Base-by-base conservation (phyloP, 1,284 basidiomycete species). In the Melampsora americana region DNA sequence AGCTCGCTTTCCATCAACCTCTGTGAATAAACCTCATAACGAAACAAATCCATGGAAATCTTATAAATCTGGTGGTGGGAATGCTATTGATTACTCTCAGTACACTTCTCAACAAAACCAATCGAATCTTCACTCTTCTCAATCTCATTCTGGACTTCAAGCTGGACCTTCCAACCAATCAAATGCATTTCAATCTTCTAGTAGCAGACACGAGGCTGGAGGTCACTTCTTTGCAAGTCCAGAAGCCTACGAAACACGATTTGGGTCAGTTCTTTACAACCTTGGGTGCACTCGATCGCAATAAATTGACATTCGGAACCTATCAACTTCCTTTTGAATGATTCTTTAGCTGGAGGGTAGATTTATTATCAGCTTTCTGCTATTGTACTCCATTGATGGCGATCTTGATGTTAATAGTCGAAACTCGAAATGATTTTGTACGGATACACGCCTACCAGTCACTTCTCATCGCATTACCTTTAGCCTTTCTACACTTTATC, bases 401-500 rank as follows among this genome's bases (percentile, higher is more conserved):
- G 28, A 67, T 75, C 59, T 35, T 75, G 23, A 67, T 75, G 23
- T 60, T 75, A 28, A 66, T 67, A 1, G 30, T 68, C 30, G 73
- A 75, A 39, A 75, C 66, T n/a, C 65, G 59, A 44, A 75, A 75
- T 35, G 73, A 75, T 46, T 75, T 67, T 16, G 59, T 68, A 32
- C 50, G 73, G 28, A 75, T 75, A 60, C 73, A 75, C 35, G 73
- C 66, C 59, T 75, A 75, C 32, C 73, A 75, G 46, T 75, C 73
- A 35, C 73, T 75, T 16, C 73, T 75, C 6, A 32, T 60, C 2
- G 73, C 73, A 23, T 53, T 75, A 44, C 73, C 73, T n/a, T 44
- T 75, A 9, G 66, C 16, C 23, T 18, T 67, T 14, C 35, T 69
- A 42, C 73, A 75, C 44, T 68, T 75, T 30, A 23, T 75, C 23